Conservation (phyloP, 2,329 filamentous ascomycete species). For the Stemphylium lycopersici region DNA sequence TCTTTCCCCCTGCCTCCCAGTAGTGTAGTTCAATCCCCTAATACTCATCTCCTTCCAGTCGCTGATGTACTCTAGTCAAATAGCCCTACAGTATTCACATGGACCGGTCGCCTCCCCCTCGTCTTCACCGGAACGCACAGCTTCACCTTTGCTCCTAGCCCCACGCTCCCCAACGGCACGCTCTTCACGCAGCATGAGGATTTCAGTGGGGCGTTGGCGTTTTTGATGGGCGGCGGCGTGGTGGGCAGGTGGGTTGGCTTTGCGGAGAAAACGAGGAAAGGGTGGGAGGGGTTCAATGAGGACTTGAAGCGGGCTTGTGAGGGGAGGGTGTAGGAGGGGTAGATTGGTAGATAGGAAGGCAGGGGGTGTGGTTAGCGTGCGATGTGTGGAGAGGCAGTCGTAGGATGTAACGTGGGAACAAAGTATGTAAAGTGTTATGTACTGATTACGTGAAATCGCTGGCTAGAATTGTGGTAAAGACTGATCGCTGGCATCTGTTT, state of each 20-base stretch:
- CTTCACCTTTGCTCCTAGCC: conserved; percentile 23
- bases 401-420: too few relatives aligned
- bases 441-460: too few relatives aligned
- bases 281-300: conserved; percentile 19
- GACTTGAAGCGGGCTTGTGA: conserved; percentile 24
- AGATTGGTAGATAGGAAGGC: neutral
- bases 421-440: too few relatives aligned
- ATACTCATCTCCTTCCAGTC: conserved; percentile 2
- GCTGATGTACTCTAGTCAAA: too few relatives aligned
- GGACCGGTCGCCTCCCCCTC: conserved; percentile 19
- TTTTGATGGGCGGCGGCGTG: conserved; percentile 17
- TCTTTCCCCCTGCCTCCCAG: neutral
- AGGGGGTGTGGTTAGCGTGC: too few relatives aligned
- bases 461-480: too few relatives aligned
- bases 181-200: conserved; percentile 27
- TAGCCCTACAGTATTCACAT: conserved; percentile 13
- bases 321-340: neutral
- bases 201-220: conserved; percentile 24
- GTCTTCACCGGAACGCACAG: conserved; percentile 26
- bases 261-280: conserved; percentile 16
- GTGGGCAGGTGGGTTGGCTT: conserved; percentile 16
- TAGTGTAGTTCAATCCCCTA: too few relatives aligned
- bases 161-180: conserved; percentile 14
- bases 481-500: too few relatives aligned
- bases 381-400: too few relatives aligned